phyloP scores from a whole-genome alignment of 2,329 filamentous ascomycete species.

The Hirsutella minnesotensis region DNA sequence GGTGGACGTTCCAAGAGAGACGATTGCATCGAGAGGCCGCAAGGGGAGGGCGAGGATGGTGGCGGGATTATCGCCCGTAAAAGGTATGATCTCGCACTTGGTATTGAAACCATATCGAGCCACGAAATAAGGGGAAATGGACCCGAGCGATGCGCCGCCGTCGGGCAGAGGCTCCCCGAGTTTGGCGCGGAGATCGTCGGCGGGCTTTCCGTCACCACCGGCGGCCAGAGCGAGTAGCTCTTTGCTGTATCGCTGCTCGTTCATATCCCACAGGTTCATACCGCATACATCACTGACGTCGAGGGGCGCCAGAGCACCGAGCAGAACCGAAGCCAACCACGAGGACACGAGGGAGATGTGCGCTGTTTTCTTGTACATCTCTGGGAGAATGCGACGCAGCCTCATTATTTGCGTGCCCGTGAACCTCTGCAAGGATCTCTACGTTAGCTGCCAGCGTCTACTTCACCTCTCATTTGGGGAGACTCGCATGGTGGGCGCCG shows the following conservation, averaged over 20 bases:
- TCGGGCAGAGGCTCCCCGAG: conserved; percentile 71
- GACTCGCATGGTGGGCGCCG: conserved; percentile 82
- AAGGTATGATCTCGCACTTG: conserved; percentile 68
- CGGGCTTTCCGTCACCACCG: conserved; percentile 36
- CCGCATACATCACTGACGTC: conserved; percentile 93
- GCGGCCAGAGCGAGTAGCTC: conserved; percentile 65
- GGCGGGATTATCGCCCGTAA: conserved; percentile 91
- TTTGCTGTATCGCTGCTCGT: conserved; percentile 60
- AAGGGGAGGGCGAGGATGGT: conserved; percentile 88
- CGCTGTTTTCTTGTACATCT: conserved; percentile 67
- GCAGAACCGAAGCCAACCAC: conserved; percentile 82
- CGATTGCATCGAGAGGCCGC: conserved; percentile 80
- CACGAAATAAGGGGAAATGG: conserved; percentile 68
- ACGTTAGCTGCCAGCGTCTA: background rate
- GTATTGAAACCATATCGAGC: conserved; percentile 63
- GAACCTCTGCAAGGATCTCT: conserved; percentile 52
- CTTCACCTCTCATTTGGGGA: background rate
- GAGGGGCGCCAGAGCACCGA: conserved; percentile 75
- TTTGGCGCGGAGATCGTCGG: conserved; percentile 56
- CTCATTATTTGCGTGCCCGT: conserved; percentile 94
- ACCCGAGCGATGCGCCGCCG: conserved; percentile 67
- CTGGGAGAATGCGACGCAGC: conserved; percentile 67
- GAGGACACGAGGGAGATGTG: conserved; percentile 92
- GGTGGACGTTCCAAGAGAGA: conserved; percentile 87
- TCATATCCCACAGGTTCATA: conserved; percentile 94